These are phyloP conservation scores for Metschnikowia sp. DNA, from an alignment of 805 yeast species.

Conservation along the genomic window DNA sequence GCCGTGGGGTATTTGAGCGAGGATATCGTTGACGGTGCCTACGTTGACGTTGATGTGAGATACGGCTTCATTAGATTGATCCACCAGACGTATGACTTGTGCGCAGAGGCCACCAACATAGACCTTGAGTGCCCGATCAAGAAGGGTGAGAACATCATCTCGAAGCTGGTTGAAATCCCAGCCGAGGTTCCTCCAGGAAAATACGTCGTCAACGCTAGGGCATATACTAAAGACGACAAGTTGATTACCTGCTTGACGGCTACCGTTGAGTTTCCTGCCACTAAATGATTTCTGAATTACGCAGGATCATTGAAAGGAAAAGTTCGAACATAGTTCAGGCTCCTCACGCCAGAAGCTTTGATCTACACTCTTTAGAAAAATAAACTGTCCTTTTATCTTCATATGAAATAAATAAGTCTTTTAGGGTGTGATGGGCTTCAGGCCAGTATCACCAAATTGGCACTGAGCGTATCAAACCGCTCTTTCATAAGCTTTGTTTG, in stretches of 20 bases:
- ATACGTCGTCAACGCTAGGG: conserved; percentile 83
- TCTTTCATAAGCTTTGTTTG: conserved; percentile 62
- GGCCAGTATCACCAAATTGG: conserved; percentile 67
- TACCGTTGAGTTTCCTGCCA: conserved; percentile 53
- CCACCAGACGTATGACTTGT: conserved; percentile 87
- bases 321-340: not conserved
- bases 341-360: not conserved
- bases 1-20: conserved; percentile 65
- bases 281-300: not conserved
- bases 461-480: conserved; percentile 71
- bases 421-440: conserved; percentile 13
- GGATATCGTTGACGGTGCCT: conserved; percentile 77
- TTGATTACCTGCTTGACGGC: conserved; percentile 83
- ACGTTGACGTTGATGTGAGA: conserved; percentile 89
- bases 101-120: conserved; percentile 81
- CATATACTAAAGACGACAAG: conserved; percentile 79
- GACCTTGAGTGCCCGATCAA: conserved; percentile 81
- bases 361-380: not conserved
- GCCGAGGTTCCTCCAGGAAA: conserved; percentile 93
- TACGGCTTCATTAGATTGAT: conserved; percentile 88
- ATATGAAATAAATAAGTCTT: not conserved
- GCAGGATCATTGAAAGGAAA: no score
- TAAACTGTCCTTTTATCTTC: not conserved
- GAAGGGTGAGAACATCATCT: conserved; percentile 62
- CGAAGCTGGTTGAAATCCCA: conserved; percentile 80